phyloP scores from a whole-genome alignment of 2,329 filamentous ascomycete genomes.

The Bipolaris victoriae region DNA sequence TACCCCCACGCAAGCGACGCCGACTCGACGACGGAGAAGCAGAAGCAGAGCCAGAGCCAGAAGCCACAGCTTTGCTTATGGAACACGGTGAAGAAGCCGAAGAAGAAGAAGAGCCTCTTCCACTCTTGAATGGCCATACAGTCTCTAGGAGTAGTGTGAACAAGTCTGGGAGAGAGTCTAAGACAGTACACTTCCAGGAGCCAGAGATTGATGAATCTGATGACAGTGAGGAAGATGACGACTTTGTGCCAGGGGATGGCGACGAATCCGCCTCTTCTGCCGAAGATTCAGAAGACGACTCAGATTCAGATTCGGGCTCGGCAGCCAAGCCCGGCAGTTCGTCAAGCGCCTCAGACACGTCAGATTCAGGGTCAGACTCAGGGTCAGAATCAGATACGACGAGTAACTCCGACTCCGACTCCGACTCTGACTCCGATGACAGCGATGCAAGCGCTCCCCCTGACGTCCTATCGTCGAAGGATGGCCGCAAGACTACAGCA shows the following conservation, averaged over 20 bases:
- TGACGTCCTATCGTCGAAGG: slow-evolving; percentile 33
- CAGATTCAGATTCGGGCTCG: slow-evolving; percentile 21
- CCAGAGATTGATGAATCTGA: slow-evolving; percentile 17
- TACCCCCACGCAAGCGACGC: slow-evolving; percentile 75
- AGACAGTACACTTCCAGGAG: slow-evolving; percentile 35
- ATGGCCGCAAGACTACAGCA: slow-evolving; percentile 6
- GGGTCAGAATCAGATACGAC: slow-evolving; percentile 21
- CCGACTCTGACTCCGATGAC: slow-evolving; percentile 48
- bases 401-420: slow-evolving; percentile 50
- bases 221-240: slow-evolving; percentile 29
- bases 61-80: slow-evolving; percentile 21
- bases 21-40: slow-evolving; percentile 43
- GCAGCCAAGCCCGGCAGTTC: slow-evolving; percentile 15
- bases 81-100: slow-evolving; percentile 10
- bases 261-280: slow-evolving; percentile 20
- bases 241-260: slow-evolving; percentile 35
- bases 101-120: neutral
- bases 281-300: slow-evolving; percentile 20
- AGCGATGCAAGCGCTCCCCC: slow-evolving; percentile 43
- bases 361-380: slow-evolving; percentile 19
- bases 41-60: slow-evolving; percentile 19
- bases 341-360: slow-evolving; percentile 34
- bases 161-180: slow-evolving; percentile 7
- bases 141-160: neutral
- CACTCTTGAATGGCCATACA: neutral